A percentile compares a stretch with the other conserved stretches of the same genome.
phyloP scores from a whole-genome alignment of 2,329 filamentous ascomycete genomes.

The Aspergillus pseudoviridinutans region DNA sequence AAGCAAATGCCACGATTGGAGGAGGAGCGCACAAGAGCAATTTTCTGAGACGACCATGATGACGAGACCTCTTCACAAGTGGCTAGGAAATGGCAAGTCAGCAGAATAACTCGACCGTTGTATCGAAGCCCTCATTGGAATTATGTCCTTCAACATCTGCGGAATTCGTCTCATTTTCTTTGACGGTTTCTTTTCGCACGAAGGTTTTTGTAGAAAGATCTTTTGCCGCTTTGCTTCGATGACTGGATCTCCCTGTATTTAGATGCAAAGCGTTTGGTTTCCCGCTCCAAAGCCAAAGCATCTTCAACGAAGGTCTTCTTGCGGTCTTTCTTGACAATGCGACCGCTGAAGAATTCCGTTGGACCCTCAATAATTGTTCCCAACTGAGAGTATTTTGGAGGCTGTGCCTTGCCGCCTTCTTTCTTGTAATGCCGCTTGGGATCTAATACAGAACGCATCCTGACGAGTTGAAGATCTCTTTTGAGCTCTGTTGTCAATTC shows the following conservation, averaged over 20 bases:
- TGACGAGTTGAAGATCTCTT: conserved; percentile 81
- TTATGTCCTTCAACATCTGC: not conserved
- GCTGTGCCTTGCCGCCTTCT: conserved; percentile 63
- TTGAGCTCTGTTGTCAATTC: conserved; percentile 80
- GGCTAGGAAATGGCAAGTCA: not conserved
- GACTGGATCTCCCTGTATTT: conserved; percentile 85
- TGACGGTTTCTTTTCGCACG: conserved; percentile 51
- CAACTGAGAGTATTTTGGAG: conserved; percentile 82
- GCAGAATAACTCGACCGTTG: not conserved
- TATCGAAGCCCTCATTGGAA: not conserved
- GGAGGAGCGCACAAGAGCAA: not conserved
- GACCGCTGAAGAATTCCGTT: conserved; percentile 77
- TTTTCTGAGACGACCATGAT: not conserved
- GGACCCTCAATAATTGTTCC: conserved; percentile 85
- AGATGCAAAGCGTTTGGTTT: conserved; percentile 69
- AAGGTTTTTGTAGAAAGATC: conserved; percentile 79
- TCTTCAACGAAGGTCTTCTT: conserved; percentile 86
- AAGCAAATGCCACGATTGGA: not conserved
- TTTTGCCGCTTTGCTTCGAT: conserved; percentile 81
- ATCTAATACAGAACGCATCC: conserved; percentile 85
- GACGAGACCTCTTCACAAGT: not conserved
- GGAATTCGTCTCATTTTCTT: conserved; percentile 19
- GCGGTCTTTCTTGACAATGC: conserved; percentile 80
- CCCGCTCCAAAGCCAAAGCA: conserved; percentile 64
- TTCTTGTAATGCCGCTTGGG: conserved; percentile 91